phyloP scores from a whole-genome alignment of 1,284 basidiomycete genomes.

The Sphaerobolus stellatus region DNA sequence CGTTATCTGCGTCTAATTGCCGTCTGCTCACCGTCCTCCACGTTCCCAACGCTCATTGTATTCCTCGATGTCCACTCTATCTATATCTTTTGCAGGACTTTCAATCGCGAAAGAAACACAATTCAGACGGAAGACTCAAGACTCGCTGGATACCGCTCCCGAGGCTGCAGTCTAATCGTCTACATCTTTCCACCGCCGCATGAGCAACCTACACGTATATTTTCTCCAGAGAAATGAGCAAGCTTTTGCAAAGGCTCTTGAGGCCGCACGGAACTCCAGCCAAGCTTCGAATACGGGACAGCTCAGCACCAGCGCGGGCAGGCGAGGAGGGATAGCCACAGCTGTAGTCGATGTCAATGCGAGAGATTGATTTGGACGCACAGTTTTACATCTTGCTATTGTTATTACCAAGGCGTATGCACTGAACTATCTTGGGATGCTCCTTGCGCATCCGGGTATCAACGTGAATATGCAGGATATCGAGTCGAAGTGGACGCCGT shows the following conservation, averaged over 20 bases:
- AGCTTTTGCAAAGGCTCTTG: slow-evolving; percentile 80
- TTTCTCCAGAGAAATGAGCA: slow-evolving; percentile 76
- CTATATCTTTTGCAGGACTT: no score
- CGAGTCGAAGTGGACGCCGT: slow-evolving; percentile 89
- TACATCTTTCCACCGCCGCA: no score
- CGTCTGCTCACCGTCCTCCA: no score
- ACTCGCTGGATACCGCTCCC: no score
- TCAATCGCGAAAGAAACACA: no score
- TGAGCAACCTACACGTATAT: slow-evolving; percentile 70
- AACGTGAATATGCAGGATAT: slow-evolving; percentile 82
- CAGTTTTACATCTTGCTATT: slow-evolving; percentile 84
- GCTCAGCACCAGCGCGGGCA: slow-evolving; percentile 49
- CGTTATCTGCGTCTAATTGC: no score
- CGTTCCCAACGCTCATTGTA: no score
- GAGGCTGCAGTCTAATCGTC: no score
- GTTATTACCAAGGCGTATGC: slow-evolving; percentile 57
- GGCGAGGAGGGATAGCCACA: slow-evolving; percentile 40
- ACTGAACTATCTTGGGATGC: slow-evolving; percentile 76
- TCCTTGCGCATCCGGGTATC: slow-evolving; percentile 75
- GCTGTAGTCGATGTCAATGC: slow-evolving; percentile 64
- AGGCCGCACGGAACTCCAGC: slow-evolving; percentile 40
- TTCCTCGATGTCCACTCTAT: no score
- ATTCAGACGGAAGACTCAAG: no score
- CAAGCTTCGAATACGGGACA: slow-evolving; percentile 33
- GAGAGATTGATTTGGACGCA: slow-evolving; percentile 69